Evolutionary conservation across 495 filamentous ascomycete species (phyloP), one percentile per base, ranked within the genome.

Genomic region (Hyaloscypha hepaticicola): DNA sequence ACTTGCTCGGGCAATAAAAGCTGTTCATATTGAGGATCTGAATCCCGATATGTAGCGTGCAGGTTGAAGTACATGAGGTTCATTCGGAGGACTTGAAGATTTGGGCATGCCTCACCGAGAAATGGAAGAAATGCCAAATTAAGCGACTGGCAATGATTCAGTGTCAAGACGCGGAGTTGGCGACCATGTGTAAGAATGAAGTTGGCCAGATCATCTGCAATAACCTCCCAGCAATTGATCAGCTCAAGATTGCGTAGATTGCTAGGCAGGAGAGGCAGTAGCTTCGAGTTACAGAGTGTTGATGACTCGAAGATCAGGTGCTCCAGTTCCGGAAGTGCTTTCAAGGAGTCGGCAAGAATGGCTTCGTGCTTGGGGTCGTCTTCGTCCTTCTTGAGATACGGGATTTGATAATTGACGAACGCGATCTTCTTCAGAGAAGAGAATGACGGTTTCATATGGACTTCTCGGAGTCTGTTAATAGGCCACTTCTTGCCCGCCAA

Each of bases 111-210:
- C 9, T 72, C 64, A 6, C 78, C 84, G 16, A 97, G 76, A 56
- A 78, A 64, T 3, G 82, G 77, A 22, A 92, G 76, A 70, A 95
- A 96, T 3, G 82, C 81, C 27, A 96, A 72, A 66, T 83, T 87
- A n/a, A 96, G 77, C 21, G 87, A 82, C 55, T 88, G 86, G 70
- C 94, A 94, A 73, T 96, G 89, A 21, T 87, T 82, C 3, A 97
- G 78, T 14, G 77, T 82, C 14, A 97, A 79, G 51, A 85, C 79
- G 26, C 81, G 80, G 14, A 97, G 76, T 31, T 83, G 72, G 12
- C 74, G 68, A 0, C 92, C 93, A 65, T 87, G 85, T 1, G 80
- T 78, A 6, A 78, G 61, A 21, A 97, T 80, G 63, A 88, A 95
- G 0, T 61, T 63, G 14, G 76, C 72, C 21, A 97, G 74, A 57